Evolutionary conservation across 768 basidiomycete genomes (phyloP).

Genomic region (Hemileccinum impolitum): DNA sequence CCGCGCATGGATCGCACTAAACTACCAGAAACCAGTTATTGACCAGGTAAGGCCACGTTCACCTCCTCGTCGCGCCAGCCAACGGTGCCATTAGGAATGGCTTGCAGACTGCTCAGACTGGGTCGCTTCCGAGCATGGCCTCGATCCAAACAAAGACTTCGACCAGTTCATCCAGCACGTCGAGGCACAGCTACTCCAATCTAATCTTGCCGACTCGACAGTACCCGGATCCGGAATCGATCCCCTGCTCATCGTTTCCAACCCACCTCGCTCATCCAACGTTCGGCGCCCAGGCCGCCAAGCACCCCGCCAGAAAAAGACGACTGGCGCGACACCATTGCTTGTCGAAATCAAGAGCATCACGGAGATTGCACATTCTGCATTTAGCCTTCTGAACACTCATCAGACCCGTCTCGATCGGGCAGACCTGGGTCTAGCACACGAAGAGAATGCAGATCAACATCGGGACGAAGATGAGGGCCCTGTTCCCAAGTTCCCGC

Average conservation of each 20-base stretch:
- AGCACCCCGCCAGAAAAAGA: conserved; percentile 9
- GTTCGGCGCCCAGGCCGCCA: neutral
- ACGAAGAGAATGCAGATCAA: conserved; percentile 37
- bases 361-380: conserved; percentile 84
- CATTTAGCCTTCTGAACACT: conserved; percentile 69
- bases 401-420: conserved; percentile 59
- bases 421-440: conserved; percentile 42
- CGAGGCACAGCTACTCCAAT: conserved; percentile 66
- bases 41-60: conserved; percentile 47
- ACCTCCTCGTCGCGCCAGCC: neutral
- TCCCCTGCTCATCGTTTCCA: conserved; percentile 16
- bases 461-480: conserved; percentile 50
- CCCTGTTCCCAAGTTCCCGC: conserved; percentile 76
- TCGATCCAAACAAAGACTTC: conserved; percentile 47
- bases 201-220: conserved; percentile 72
- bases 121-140: conserved; percentile 46
- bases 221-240: conserved; percentile 62
- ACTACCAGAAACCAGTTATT: conserved; percentile 59
- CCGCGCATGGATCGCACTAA: conserved; percentile 48
- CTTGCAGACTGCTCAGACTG: conserved; percentile 68
- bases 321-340: conserved; percentile 43
- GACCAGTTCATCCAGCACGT: conserved; percentile 52
- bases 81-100: conserved; percentile 56
- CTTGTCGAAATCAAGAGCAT: conserved; percentile 75
- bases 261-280: conserved; percentile 3